Conservation (phyloP, 345 rosid species). For the Euphorbia tirucalli region DNA sequence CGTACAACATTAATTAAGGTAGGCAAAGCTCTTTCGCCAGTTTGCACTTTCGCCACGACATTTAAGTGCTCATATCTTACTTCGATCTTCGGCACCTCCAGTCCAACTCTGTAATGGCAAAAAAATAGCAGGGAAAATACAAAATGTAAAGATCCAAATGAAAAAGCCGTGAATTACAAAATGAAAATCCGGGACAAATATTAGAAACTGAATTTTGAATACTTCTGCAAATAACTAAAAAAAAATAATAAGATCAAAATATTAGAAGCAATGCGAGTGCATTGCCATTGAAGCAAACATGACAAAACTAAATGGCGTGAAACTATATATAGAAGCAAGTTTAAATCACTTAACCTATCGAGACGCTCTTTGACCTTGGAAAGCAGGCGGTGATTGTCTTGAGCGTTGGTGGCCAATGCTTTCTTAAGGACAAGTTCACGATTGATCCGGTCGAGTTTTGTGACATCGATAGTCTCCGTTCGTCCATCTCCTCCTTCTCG, state of each 20-base stretch:
- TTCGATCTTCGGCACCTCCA: conserved; percentile 72
- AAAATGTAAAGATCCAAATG: not conserved
- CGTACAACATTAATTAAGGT: conserved; percentile 68
- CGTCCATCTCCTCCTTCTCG: conserved; percentile 10
- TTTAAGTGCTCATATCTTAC: conserved; percentile 69
- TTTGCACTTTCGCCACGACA: conserved; percentile 56
- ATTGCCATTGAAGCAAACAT: not conserved
- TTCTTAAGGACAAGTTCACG: conserved; percentile 74
- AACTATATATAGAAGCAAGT: too few species aligned
- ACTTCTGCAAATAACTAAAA: too few species aligned
- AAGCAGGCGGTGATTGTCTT: conserved; percentile 67
- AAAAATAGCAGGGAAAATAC: not conserved
- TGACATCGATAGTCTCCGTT: conserved; percentile 64
- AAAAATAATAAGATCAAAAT: not conserved
- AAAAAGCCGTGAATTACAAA: not conserved
- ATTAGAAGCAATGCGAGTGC: not conserved
- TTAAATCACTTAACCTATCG: conserved; percentile 43
- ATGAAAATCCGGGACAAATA: not conserved
- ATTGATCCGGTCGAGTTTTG: conserved; percentile 47
- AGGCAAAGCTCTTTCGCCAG: conserved; percentile 80
- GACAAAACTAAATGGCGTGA: not conserved
- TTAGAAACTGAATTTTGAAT: not conserved
- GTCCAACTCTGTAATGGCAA: conserved; percentile 50
- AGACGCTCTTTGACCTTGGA: conserved; percentile 74
- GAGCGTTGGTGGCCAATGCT: conserved; percentile 81